Evolutionary conservation across 495 filamentous ascomycete genomes (phyloP).

Genomic region (Tetracladium setigerum): DNA sequence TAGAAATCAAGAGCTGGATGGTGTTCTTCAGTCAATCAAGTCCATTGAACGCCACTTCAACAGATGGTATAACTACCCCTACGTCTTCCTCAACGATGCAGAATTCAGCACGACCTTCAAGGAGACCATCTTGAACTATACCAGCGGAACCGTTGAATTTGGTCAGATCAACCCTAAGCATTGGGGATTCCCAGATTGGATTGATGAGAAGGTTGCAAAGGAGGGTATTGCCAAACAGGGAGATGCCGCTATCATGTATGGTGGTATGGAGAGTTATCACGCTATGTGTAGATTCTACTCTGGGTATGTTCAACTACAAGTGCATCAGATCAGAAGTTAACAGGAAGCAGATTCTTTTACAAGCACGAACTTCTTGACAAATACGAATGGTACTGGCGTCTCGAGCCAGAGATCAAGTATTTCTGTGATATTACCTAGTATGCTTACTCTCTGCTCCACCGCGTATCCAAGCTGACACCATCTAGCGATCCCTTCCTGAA

Average conservation of each 20-base stretch:
- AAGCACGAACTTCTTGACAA: conserved; percentile 92
- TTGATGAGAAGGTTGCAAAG: conserved; percentile 84
- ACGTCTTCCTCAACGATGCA: conserved; percentile 97
- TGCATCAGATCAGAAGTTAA: not conserved
- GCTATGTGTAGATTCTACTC: conserved; percentile 99
- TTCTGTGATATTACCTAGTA: conserved; percentile 99
- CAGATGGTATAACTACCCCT: conserved; percentile 97
- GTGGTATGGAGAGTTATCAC: conserved; percentile 98
- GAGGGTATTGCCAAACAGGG: conserved; percentile 95
- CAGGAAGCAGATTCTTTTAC: conserved; percentile 73
- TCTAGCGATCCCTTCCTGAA: conserved; percentile 85
- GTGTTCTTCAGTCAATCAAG: conserved; percentile 93
- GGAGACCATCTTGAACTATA: conserved; percentile 82
- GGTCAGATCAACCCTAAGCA: conserved; percentile 84
- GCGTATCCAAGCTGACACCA: conserved; percentile 11
- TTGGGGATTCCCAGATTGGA: conserved; percentile 98
- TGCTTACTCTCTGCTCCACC: conserved; percentile 17
- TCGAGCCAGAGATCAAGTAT: conserved; percentile 99
- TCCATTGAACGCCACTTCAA: conserved; percentile 99
- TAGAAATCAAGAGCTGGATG: conserved; percentile 92
- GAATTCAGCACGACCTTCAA: conserved; percentile 94
- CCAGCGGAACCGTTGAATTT: conserved; percentile 79
- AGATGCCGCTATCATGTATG: conserved; percentile 98
- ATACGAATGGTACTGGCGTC: conserved; percentile 99
- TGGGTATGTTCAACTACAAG: conserved; percentile 48